Evolutionary conservation across 257 asterid species (phyloP), one percentile per base, ranked within the genome.

Genomic region (Leptodermis oblonga): DNA sequence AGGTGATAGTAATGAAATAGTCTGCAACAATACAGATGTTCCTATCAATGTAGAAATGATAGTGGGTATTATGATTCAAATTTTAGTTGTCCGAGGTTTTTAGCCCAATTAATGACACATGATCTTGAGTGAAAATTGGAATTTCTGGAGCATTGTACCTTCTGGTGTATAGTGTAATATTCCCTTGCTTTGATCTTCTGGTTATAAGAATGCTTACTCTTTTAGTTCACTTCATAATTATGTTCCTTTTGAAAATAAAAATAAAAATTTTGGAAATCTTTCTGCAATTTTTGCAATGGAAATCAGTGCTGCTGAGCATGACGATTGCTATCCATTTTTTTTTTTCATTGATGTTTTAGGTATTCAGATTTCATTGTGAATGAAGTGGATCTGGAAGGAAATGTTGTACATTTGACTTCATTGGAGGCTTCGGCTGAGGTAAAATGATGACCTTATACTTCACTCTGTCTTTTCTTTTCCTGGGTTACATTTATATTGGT

Each of bases 311-410:
- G 30, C 17, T 5, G 49, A 65, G 2, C 26, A n/a, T 51, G 2
- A 51, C 28, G 1, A n/a, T 51, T 51, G 9, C 58, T 31, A n/a
- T 46, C 22, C 71, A 62, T 74, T 69, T 59, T 26, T 62, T 56
- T 70, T 42, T 54, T 66, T 69, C 43, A 65, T 74, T 59, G 67
- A 53, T 25, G 26, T 70, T 66, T 70, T 72, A 93, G 99, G 83
- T 93, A 90, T 77, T 90, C 97, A 0, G 97, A 93, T 86, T 93
- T 93, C 70, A 90, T 93, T 65, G 99, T 93, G 53, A 93, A 93
- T 69, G 99, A 93, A 85, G 97, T 93, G 62, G 96, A 74, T 78
- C 75, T 88, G 82, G 96, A 84, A 75, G 99, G 95, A 52, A 84
- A 81, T 66, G 86, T 89, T 75, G 96, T 87, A 70, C 96, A 82